Evolutionary conservation across 257 asterid genomes (phyloP), one percentile per base, ranked within the genome.

Genomic region (Nicotiana benthamiana): DNA sequence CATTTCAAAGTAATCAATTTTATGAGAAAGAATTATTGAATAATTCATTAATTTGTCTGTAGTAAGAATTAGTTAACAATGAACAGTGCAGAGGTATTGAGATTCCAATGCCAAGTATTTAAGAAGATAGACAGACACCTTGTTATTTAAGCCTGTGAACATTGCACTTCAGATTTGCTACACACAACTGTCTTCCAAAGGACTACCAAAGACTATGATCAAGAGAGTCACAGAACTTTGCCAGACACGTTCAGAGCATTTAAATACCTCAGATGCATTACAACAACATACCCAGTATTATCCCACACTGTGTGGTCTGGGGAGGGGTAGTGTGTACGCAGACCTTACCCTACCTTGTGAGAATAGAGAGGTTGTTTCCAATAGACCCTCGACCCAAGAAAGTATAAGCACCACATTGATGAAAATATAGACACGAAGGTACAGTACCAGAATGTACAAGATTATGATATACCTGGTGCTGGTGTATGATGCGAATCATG

Each of bases 401-500:
- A 27, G 30, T 2, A 27, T 27, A n/a, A n/a, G n/a, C n/a, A n/a
- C n/a, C n/a, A n/a, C n/a, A n/a, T n/a, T n/a, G n/a, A n/a, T n/a
- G n/a, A 27, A 27, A 27, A 27, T 27, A 27, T 27, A 27, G 2
- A 27, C 2, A 27, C 30, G 30, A 27, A 27, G 30, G 30, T 1
- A 27, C 30, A 27, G 30, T 27, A 27, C 24, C 26, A 48, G 26
- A 48, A 74, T 51, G 48, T 40, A 65, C 64, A 68, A 68, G 43
- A 68, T 24, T 86, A 79, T 66, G 66, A 43, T 34, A 87, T 90
- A 96, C 99, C 97, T 91, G 99, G 90, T 94, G 97, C 90, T 92
- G 98, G 89, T 96, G 95, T 87, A 96, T 88, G 80, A 96, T 92
- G 78, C 99, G 97, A 82, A 96, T 96, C 99, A 96, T 92, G 86